A percentile compares a stretch with the other conserved stretches of the same genome.
phyloP scores from a whole-genome alignment of 345 rosid genomes.

The Cardamine resedifolia region DNA sequence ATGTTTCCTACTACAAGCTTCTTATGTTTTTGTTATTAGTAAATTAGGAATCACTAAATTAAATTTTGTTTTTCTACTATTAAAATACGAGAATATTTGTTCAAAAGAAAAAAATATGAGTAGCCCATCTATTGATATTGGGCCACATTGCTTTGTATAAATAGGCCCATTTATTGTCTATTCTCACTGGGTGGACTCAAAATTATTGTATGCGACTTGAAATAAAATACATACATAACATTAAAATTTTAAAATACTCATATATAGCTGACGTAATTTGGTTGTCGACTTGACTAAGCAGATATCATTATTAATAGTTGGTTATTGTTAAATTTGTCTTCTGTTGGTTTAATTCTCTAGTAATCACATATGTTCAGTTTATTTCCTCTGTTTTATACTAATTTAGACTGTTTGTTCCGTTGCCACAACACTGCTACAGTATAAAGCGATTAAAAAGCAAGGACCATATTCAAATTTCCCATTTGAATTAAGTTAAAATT shows the following conservation, averaged over 20 bases:
- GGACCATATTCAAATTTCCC: not conserved
- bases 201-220: not conserved
- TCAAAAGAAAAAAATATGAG: not conserved
- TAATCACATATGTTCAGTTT: not conserved
- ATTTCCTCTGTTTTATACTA: not conserved
- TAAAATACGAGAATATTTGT: not conserved
- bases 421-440: not conserved
- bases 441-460: not conserved
- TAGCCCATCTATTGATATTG: not conserved
- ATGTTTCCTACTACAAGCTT: too few relatives aligned
- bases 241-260: not conserved
- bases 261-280: too few relatives aligned
- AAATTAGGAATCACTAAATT: not conserved
- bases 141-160: not conserved
- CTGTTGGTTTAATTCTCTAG: not conserved
- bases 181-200: not conserved
- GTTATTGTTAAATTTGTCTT: not conserved
- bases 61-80: too few relatives aligned
- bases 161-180: not conserved
- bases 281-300: too few relatives aligned
- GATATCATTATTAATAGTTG: not conserved
- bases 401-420: not conserved
- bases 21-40: too few relatives aligned
- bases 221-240: not conserved
- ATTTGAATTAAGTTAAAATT: slow-evolving; percentile 14